These are phyloP conservation scores for Cystobasidium tubakii DNA, from an alignment of 768 basidiomycete species.

Conservation along the genomic window DNA sequence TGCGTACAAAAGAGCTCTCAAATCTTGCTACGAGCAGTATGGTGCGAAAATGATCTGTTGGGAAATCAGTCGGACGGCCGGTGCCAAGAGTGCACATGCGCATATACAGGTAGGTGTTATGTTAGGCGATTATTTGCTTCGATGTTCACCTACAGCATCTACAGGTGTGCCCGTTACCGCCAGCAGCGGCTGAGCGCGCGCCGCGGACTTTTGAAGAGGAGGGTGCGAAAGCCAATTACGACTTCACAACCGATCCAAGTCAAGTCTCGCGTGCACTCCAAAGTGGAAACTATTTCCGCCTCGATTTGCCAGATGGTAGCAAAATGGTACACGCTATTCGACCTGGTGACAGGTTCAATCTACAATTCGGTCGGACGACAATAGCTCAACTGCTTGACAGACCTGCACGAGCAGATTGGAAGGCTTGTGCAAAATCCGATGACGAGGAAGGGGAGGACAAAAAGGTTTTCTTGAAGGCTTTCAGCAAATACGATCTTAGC, in stretches of 20 bases:
- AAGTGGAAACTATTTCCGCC: constrained; percentile 68
- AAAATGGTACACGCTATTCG: constrained; percentile 81
- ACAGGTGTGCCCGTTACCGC: constrained; percentile 61
- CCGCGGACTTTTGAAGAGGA: constrained; percentile 68
- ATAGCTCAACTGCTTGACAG: constrained; percentile 68
- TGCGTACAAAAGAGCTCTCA: constrained; percentile 70
- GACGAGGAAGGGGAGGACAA: constrained; percentile 81
- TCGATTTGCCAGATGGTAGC: constrained; percentile 78
- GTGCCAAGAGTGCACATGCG: constrained; percentile 84
- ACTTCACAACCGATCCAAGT: constrained; percentile 53
- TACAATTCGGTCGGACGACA: constrained; percentile 89
- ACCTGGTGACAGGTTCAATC: constrained; percentile 68
- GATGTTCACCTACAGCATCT: constrained; percentile 46
- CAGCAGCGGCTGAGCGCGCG: constrained; percentile 59
- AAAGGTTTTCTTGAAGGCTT: constrained; percentile 73
- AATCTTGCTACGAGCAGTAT: constrained; percentile 65
- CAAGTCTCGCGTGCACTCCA: not conserved
- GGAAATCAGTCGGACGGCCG: constrained; percentile 70
- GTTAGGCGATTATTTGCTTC: not conserved
- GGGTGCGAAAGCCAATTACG: constrained; percentile 62
- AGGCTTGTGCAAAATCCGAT: constrained; percentile 71
- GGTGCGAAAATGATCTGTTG: constrained; percentile 68
- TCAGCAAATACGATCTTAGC: constrained; percentile 51
- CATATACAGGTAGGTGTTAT: constrained; percentile 64
- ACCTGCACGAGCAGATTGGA: constrained; percentile 84